Base-by-base conservation (phyloP, 2,329 filamentous ascomycete species). In the Onygenales sp. region DNA sequence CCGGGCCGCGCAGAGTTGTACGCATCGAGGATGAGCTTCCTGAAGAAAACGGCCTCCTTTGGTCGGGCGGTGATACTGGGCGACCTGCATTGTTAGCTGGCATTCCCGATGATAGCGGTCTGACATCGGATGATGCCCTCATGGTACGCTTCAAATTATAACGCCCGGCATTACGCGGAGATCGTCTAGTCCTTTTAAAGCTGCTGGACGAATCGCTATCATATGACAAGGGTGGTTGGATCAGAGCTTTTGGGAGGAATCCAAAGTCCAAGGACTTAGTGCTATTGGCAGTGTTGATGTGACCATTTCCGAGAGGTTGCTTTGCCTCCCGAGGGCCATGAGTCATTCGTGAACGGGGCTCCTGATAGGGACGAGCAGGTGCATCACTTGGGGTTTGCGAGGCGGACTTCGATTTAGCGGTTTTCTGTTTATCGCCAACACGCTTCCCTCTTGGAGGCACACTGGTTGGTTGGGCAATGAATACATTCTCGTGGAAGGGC, bases 141-240 rank as follows among this genome's bases (percentile, higher is more conserved):
- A 95, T 87, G 1, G 87, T 88, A 50, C 76, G 79, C 54, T 84
- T 84, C 75, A 95, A 88, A 1, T 74, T 78, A 51, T 82, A 79
- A 27, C 70, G 63, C 3, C 73, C 72, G 0, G 76, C 76, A 43
- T 75, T 69, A 42, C 70, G 69, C 5, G 67, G 65, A 50, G 72
- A 65, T 39, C 77, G 71, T 56, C 80, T 78, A 43, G 74, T 70
- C 32, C 88, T 84, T 63, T 81, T 86, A 73, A 95, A 95, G 65
- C 88, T 95, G 70, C 87, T 95, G 44, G 72, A 71, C 2, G 73
- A 76, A 60, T 88, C 84, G 62, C 85, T 88, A 32, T 80, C 84
- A 59, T 83, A 82, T 0, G 84, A 87, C 14, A 72, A 75, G 8
- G 74, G 78, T 2, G 84, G 78, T 54, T 73, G 71, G 7, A 82